Percentiles rank a stretch among this genome's conserved stretches.
phyloP scores from a whole-genome alignment of 352 stramenopile genomes.

The Globisporangium cylindrosporum region DNA sequence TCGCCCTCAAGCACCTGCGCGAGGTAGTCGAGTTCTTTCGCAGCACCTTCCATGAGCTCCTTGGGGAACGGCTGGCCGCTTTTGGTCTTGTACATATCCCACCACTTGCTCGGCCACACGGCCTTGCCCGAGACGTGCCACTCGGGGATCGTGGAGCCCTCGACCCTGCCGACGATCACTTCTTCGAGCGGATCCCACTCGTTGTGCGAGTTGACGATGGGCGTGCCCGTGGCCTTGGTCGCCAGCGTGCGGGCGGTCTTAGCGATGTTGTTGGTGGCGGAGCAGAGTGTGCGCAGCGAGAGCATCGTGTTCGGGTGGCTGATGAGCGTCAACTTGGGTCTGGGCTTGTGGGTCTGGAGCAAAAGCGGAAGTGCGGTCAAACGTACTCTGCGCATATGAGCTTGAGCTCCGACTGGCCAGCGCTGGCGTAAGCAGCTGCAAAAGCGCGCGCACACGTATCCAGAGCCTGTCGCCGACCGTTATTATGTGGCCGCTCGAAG shows the following conservation, averaged over 20 bases:
- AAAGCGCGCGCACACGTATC: not conserved
- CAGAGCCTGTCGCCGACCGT: not conserved
- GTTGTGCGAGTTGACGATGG: slow-evolving; percentile 89
- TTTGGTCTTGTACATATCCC: slow-evolving; percentile 90
- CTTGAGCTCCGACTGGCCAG: not conserved
- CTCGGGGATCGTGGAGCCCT: slow-evolving; percentile 89
- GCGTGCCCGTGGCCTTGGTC: slow-evolving; percentile 28
- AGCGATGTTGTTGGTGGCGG: not conserved
- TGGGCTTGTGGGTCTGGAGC: not conserved
- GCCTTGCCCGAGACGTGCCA: slow-evolving; percentile 89
- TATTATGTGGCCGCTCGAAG: slow-evolving; percentile 4
- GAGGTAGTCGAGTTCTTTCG: slow-evolving; percentile 86
- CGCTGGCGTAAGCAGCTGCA: not conserved
- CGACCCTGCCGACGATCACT: slow-evolving; percentile 87
- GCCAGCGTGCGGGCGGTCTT: slow-evolving; percentile 17
- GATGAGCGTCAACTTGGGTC: not conserved
- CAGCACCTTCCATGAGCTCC: slow-evolving; percentile 69
- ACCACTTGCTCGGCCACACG: slow-evolving; percentile 87
- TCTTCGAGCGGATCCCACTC: slow-evolving; percentile 91
- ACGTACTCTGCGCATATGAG: not conserved
- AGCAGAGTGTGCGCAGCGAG: slow-evolving; percentile 9
- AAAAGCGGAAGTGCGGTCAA: slow-evolving; percentile 12
- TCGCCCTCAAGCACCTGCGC: slow-evolving; percentile 80
- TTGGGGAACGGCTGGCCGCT: slow-evolving; percentile 73
- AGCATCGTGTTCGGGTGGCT: slow-evolving; percentile 6